A percentile compares a stretch with the other conserved stretches of the same genome.
These are phyloP conservation scores for Paramecium sexaurelia DNA, from an alignment of 73 alveolate species.

Conservation along the genomic window DNA sequence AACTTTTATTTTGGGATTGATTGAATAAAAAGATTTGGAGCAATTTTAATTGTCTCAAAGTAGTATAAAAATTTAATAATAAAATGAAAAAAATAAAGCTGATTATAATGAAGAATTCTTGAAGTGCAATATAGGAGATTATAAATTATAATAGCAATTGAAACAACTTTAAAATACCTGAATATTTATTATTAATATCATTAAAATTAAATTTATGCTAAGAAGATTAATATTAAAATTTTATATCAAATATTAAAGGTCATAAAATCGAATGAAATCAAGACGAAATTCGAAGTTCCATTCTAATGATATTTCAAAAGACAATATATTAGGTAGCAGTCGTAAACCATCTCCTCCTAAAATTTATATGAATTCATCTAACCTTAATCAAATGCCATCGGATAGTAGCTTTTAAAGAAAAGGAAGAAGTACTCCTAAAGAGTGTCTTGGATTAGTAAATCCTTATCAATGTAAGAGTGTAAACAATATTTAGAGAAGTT, in stretches of 20 bases:
- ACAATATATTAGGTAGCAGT: background rate
- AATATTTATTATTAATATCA: no score
- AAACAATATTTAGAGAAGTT: background rate
- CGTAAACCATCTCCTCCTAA: slow-evolving; percentile 20
- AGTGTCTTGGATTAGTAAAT: background rate
- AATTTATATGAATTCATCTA: background rate
- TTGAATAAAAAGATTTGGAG: no score
- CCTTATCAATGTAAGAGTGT: background rate
- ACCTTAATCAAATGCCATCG: background rate
- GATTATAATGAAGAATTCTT: no score
- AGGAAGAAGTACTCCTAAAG: slow-evolving; percentile 28
- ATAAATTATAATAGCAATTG: no score
- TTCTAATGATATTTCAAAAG: background rate
- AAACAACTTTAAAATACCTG: no score
- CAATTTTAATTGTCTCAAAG: no score
- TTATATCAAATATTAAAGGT: background rate
- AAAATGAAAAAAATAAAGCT: no score
- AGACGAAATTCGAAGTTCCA: background rate
- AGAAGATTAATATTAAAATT: background rate
- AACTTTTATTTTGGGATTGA: no score
- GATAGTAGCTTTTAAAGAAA: background rate
- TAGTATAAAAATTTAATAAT: no score
- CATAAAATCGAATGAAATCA: background rate
- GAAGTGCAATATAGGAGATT: no score
- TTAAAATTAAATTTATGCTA: background rate